phyloP scores from a whole-genome alignment of 2,329 filamentous ascomycete genomes.

The Elsinoe perseae region DNA sequence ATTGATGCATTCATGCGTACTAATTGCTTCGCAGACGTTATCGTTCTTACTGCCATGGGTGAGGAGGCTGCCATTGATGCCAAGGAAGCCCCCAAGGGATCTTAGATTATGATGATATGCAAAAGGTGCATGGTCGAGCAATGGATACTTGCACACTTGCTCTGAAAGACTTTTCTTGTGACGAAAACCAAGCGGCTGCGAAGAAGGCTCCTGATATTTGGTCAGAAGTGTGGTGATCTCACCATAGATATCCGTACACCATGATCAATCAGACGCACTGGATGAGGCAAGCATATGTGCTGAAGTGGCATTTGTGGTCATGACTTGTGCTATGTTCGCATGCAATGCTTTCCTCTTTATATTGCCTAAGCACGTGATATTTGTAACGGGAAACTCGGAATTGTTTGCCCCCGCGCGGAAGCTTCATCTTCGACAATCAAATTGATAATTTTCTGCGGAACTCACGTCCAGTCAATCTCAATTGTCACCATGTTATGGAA shows the following conservation, averaged over 20 bases:
- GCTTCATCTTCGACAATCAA: background rate
- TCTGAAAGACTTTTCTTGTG: background rate
- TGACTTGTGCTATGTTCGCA: too few species aligned
- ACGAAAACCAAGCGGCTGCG: background rate
- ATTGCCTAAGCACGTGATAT: background rate
- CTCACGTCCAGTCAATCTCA: background rate
- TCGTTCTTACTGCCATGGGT: conserved; percentile 87
- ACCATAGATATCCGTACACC: conserved; percentile 14
- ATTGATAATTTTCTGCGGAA: too few species aligned
- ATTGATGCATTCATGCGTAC: conserved; percentile 21
- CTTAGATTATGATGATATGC: conserved; percentile 17
- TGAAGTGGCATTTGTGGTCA: too few species aligned
- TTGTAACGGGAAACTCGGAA: background rate
- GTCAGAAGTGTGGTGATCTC: conserved; percentile 13
- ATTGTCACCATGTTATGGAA: conserved; percentile 10
- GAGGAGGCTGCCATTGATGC: conserved; percentile 87
- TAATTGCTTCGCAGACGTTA: conserved; percentile 56
- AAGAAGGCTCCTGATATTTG: conserved; percentile 1
- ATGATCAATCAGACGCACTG: conserved; percentile 13
- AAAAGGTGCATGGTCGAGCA: conserved; percentile 19
- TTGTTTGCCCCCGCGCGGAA: background rate
- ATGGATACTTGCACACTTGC: background rate
- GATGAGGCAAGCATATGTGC: background rate
- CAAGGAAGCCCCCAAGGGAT: conserved; percentile 70
- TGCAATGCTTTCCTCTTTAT: too few species aligned